These are phyloP conservation scores for Fusarium haematococcum DNA, from an alignment of 2,329 filamentous ascomycete species.

Conservation along the genomic window DNA sequence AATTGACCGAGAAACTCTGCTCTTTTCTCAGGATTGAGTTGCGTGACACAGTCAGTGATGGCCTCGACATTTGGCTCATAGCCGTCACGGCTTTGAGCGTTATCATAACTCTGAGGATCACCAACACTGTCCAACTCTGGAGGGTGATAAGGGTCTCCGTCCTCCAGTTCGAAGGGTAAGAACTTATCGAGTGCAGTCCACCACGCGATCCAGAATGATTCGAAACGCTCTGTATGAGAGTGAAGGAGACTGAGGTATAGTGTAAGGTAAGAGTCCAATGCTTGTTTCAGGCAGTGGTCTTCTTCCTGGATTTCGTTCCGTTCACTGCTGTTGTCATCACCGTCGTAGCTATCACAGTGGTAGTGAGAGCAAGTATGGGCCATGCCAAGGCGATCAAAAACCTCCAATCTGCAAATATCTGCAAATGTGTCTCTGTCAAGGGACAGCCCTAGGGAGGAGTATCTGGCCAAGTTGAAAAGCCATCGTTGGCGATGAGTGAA, in stretches of 20 bases:
- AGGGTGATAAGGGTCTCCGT: neutral
- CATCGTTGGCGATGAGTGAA: neutral
- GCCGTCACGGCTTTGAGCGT: neutral
- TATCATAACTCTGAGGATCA: neutral
- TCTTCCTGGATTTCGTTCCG: neutral
- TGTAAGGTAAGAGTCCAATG: neutral
- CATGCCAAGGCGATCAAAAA: slow-evolving; percentile 5
- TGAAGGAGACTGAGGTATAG: neutral
- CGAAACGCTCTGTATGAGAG: neutral
- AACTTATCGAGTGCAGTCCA: neutral
- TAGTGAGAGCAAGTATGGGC: neutral
- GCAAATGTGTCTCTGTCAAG: neutral
- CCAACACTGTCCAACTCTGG: neutral
- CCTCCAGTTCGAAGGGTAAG: neutral
- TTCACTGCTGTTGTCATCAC: neutral
- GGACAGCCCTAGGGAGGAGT: neutral
- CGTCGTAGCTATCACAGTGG: neutral
- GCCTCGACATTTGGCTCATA: neutral
- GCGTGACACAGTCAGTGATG: neutral
- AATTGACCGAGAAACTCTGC: neutral
- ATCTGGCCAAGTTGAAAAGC: neutral
- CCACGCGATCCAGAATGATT: neutral
- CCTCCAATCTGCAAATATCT: neutral
- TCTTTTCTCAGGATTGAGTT: neutral
- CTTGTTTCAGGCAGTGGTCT: neutral